Base-by-base conservation (phyloP, 2,329 filamentous ascomycete genomes). In the Cladosporium sp. region DNA sequence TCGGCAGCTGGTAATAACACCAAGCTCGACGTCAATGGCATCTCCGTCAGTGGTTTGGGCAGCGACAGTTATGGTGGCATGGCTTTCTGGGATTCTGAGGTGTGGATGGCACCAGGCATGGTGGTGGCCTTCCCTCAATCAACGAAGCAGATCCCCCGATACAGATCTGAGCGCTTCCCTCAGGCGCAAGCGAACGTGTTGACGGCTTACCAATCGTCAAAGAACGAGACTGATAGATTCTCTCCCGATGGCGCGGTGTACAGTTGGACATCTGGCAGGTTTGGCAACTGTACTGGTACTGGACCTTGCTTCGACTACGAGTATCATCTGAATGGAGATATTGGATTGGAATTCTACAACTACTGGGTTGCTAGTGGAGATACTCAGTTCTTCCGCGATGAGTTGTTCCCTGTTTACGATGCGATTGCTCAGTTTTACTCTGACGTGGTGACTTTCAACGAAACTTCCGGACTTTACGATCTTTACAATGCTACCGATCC, bases 241-340 rank as follows among this genome's bases (percentile, higher is more conserved):
- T 78, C 77, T 1, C 64, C 71, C 1, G 75, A 77, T 5, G 79
- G 82, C 17, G 82, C 83, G 0, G 76, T 83, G 1, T 88, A 79
- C 59, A 78, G 84, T 1, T 88, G 85, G 85, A 87, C 83, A 0
- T 80, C 79, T 57, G 83, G 80, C 7, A 69, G 83, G 5, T 84
- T 75, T 59, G 85, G 84, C 2, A 87, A 88, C 59, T 88, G 84
- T 59, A 88, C 85, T 4, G 72, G 65, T 1, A 74, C 71, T n/a
- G 74, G 73, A 6, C 72, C 74, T 15, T 88, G 84, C 64, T 85
- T 83, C 58, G 84, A 88, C 64, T 87, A 88, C 56, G 76, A 88
- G 62, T 88, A 88, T 58, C 84, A 88, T 63, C 59, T 88, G 30
- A 87, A 87, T 58, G 82, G 83, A 7, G 84, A 87, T 57, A 86